Percentiles rank a stretch among this genome's conserved stretches.
phyloP scores from a whole-genome alignment of 2,329 filamentous ascomycete genomes.

The Ceratocystis papillata region DNA sequence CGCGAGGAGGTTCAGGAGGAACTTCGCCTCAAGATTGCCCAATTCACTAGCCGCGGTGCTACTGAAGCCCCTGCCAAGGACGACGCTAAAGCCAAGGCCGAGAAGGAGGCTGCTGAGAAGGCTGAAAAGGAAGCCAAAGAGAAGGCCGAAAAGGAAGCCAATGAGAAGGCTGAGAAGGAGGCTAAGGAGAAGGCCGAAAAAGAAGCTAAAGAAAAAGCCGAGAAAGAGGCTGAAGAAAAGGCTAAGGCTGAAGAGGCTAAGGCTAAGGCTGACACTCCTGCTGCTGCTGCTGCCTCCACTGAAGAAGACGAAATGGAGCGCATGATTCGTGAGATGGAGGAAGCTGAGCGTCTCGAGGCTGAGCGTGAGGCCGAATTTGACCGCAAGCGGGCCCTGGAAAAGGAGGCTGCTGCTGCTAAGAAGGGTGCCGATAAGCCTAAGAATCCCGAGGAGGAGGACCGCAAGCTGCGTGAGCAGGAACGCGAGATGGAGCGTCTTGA shows the following conservation, averaged over 20 bases:
- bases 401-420: conserved; percentile 43
- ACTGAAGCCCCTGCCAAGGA: conserved; percentile 26
- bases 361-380: conserved; percentile 41
- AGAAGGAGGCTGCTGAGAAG: conserved; percentile 31
- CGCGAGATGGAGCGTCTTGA: conserved; percentile 62
- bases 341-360: conserved; percentile 35
- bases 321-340: conserved; percentile 53
- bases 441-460: conserved; percentile 46
- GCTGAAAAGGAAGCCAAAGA: conserved; percentile 31
- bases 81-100: conserved; percentile 28
- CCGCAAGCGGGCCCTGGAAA: conserved; percentile 38
- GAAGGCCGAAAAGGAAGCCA: conserved; percentile 32
- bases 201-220: conserved; percentile 27
- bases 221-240: conserved; percentile 27
- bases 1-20: conserved; percentile 74
- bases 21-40: conserved; percentile 67
- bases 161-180: conserved; percentile 33
- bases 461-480: conserved; percentile 61
- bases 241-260: conserved; percentile 30
- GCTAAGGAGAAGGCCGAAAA: conserved; percentile 30
- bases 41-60: conserved; percentile 36
- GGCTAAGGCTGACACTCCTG: conserved; percentile 26
- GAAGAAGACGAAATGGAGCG: conserved; percentile 47
- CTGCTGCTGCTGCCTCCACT: conserved; percentile 31
- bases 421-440: conserved; percentile 32